Percentiles rank a stretch among this genome's conserved stretches.
phyloP scores from a whole-genome alignment of 257 asterid genomes.

The Ilex aquifolium region DNA sequence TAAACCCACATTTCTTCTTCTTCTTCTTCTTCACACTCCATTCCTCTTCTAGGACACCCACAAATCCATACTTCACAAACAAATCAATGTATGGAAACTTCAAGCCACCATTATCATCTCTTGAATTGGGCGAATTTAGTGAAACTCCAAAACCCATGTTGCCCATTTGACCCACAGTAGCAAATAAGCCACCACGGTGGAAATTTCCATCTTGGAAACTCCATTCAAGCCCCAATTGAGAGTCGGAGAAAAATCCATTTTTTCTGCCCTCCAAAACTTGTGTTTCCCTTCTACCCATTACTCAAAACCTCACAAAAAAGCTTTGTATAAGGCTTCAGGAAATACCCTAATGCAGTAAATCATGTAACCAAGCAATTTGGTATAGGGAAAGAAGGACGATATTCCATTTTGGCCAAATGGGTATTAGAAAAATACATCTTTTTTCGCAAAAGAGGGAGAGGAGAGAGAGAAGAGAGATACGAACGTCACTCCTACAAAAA shows the following conservation, averaged over 20 bases:
- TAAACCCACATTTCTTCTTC: too few species aligned
- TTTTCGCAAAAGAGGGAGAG: too few species aligned
- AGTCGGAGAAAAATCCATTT: conserved; percentile 38
- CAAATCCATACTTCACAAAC: too few species aligned
- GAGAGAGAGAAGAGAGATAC: too few species aligned
- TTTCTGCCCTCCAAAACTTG: conserved; percentile 45
- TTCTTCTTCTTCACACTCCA: too few species aligned
- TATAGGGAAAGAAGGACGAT: conserved; percentile 13
- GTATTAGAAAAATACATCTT: conserved; percentile 19
- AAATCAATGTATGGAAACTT: too few species aligned
- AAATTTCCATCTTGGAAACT: conserved; percentile 44
- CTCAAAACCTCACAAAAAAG: conserved; percentile 3
- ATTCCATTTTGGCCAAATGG: conserved; percentile 26
- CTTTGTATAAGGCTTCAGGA: neutral
- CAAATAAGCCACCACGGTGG: conserved; percentile 76
- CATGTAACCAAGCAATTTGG: conserved; percentile 22
- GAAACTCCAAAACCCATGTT: conserved; percentile 29
- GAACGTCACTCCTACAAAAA: too few species aligned
- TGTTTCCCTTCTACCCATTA: conserved; percentile 35
- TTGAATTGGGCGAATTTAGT: conserved; percentile 25
- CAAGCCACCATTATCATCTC: conserved; percentile 20
- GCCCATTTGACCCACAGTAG: conserved; percentile 76
- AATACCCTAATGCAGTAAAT: neutral
- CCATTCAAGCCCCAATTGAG: conserved; percentile 60
- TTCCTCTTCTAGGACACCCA: too few species aligned